Conservation (phyloP, 2,329 filamentous ascomycete genomes). For the Aspergillus ochraceus region DNA sequence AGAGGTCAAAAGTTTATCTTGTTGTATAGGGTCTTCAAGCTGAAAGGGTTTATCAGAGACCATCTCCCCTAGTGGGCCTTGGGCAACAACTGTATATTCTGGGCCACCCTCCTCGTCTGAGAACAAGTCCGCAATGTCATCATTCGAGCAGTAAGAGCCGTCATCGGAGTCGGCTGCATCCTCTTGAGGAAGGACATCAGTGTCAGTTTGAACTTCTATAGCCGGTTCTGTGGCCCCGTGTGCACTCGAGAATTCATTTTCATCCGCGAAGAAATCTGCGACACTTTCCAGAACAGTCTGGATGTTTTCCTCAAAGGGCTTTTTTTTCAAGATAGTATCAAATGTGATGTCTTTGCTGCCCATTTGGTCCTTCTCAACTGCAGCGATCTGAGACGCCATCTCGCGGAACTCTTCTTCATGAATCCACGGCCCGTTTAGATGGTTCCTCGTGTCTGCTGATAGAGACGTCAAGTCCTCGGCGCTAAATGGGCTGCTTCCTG, state of each 20-base stretch:
- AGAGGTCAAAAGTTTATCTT: background rate
- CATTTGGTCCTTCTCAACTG: constrained; percentile 59
- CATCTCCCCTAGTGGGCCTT: constrained; percentile 23
- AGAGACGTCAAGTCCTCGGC: constrained; percentile 81
- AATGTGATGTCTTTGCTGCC: constrained; percentile 55
- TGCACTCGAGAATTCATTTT: constrained; percentile 44
- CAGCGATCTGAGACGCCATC: constrained; percentile 63
- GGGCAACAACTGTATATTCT: constrained; percentile 6
- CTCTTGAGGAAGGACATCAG: constrained; percentile 63
- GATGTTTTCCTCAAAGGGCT: constrained; percentile 59
- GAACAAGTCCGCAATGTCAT: constrained; percentile 30
- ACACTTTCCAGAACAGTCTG: constrained; percentile 80
- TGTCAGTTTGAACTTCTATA: constrained; percentile 11
- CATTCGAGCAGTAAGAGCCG: constrained; percentile 43
- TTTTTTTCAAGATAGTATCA: constrained; percentile 62
- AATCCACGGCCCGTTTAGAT: constrained; percentile 79
- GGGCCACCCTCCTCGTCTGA: constrained; percentile 19
- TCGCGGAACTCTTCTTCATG: constrained; percentile 82
- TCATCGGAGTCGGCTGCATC: constrained; percentile 49
- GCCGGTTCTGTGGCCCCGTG: constrained; percentile 15
- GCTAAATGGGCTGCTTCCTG: constrained; percentile 74
- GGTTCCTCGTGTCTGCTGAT: constrained; percentile 76
- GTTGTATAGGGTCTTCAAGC: constrained; percentile 1
- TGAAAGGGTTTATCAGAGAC: constrained; percentile 24
- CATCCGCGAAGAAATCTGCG: constrained; percentile 78